phyloP scores from a whole-genome alignment of 202 grass and related monocot genomes.

The Bolboschoenoplectus hybrid region DNA sequence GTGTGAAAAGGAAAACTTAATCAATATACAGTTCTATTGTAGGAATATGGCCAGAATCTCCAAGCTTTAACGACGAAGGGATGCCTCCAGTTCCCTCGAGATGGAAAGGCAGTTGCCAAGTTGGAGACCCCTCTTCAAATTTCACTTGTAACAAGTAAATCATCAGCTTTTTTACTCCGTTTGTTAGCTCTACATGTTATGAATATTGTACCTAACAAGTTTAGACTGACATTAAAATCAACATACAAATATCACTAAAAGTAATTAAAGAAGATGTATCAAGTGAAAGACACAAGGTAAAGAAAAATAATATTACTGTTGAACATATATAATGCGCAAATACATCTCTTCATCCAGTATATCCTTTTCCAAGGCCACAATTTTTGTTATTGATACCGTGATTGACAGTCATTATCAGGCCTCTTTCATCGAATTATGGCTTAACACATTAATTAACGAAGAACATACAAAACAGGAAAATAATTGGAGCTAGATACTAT shows the following conservation, averaged over 20 bases:
- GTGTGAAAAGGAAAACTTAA: slow-evolving; percentile 1
- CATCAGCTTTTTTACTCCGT: neutral
- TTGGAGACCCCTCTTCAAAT: slow-evolving; percentile 52
- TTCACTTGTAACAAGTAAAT: slow-evolving; percentile 82
- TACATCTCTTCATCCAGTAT: neutral
- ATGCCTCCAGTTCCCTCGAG: slow-evolving; percentile 65
- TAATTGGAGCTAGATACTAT: slow-evolving; percentile 87
- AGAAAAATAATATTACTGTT: neutral
- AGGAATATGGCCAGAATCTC: slow-evolving; percentile 90
- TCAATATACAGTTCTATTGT: neutral
- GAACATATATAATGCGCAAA: no score
- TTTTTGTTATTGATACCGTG: neutral
- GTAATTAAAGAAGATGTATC: neutral
- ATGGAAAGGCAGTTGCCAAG: slow-evolving; percentile 78
- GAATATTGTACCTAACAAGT: neutral
- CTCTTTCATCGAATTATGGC: neutral
- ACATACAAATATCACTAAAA: neutral
- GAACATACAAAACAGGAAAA: slow-evolving; percentile 48
- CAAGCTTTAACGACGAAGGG: slow-evolving; percentile 66
- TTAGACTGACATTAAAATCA: neutral
- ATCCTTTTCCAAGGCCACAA: neutral
- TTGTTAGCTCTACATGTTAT: neutral
- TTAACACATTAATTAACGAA: neutral
- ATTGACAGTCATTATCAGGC: neutral
- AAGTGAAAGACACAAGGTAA: neutral